Evolutionary conservation across 192 early-diverging fungal genomes (phyloP), one percentile per base, ranked within the genome.

Genomic region (Umbelopsis isabellina): DNA sequence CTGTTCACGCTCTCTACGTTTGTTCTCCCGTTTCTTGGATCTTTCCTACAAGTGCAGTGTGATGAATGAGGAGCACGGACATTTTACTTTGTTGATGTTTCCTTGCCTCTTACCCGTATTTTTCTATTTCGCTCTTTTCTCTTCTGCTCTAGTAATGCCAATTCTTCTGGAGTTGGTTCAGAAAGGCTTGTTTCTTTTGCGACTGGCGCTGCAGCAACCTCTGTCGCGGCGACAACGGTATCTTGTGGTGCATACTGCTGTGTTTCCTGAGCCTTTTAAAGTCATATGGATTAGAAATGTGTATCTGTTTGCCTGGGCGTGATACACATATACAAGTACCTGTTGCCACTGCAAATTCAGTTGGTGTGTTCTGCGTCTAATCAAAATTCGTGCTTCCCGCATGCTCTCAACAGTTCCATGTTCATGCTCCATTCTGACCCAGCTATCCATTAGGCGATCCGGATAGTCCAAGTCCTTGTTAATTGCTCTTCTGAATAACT

Each of bases 391-490:
- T 33, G 75, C 67, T 16, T 46, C 49, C 37, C 77, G 47, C 8
- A 72, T 30, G 11, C 66, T 70, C 3, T 77, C 47, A 0, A 75
- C 35, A 3, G 65, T 65, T 23, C 81, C 81, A 22, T 68, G 37
- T 41, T 80, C 69, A 55, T 79, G 77, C 49, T 81, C 79, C 18
- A 83, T 66, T 11, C 65, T 49, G 10, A 53, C 68, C 76, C 77
- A 83, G 11, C 50, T 66, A 41, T 80, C 74, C 33, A 80, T 67
- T 49, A 83, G 50, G 4, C 74, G 68, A 41, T 79, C 76, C 20
- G 79, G 82, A 47, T 77, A 81, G 45, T 83, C 82, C 2, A 78
- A 37, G 3, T 73, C 68, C 25, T 74, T 72, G 35, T 46, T 37
- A 21, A 67, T 21, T 18, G 76, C 82, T 46, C 37, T 66, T 45